These are phyloP conservation scores for Elsinoe batatas DNA, from an alignment of 2,329 filamentous ascomycete species.

Conservation along the genomic window DNA sequence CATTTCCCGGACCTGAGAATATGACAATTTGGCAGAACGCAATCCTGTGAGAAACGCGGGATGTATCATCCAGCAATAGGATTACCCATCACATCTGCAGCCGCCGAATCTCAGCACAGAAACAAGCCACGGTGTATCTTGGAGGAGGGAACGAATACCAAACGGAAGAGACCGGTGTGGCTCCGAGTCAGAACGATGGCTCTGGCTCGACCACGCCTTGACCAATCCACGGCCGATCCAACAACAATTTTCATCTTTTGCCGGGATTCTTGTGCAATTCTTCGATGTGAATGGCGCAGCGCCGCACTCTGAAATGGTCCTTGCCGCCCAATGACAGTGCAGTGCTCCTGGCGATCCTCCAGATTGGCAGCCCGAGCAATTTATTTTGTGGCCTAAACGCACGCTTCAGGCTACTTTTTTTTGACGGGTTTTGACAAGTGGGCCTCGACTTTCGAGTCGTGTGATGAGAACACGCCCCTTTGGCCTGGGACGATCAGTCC, in stretches of 20 bases:
- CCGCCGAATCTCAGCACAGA: background rate
- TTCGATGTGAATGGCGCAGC: constrained; percentile 10
- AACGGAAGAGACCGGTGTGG: background rate
- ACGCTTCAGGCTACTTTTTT: background rate
- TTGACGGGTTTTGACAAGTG: constrained; percentile 7
- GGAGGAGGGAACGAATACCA: background rate
- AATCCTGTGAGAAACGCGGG: background rate
- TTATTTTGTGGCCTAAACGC: constrained; percentile 4
- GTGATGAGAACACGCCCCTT: constrained; percentile 3
- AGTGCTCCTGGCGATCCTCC: constrained; percentile 7
- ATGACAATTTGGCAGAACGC: background rate
- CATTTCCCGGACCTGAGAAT: background rate
- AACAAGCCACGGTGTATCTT: background rate
- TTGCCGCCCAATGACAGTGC: background rate
- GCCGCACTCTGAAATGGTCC: background rate
- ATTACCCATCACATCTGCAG: constrained; percentile 4
- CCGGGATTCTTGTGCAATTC: constrained; percentile 4
- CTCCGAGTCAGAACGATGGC: constrained; percentile 6
- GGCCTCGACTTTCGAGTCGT: constrained; percentile 9
- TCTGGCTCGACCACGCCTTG: background rate
- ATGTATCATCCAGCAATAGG: background rate
- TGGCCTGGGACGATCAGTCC: background rate
- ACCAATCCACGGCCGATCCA: background rate
- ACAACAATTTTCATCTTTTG: background rate
- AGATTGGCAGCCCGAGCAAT: constrained; percentile 6